phyloP scores from a whole-genome alignment of 192 early-diverging fungal genomes.

The Entomortierella lignicola region DNA sequence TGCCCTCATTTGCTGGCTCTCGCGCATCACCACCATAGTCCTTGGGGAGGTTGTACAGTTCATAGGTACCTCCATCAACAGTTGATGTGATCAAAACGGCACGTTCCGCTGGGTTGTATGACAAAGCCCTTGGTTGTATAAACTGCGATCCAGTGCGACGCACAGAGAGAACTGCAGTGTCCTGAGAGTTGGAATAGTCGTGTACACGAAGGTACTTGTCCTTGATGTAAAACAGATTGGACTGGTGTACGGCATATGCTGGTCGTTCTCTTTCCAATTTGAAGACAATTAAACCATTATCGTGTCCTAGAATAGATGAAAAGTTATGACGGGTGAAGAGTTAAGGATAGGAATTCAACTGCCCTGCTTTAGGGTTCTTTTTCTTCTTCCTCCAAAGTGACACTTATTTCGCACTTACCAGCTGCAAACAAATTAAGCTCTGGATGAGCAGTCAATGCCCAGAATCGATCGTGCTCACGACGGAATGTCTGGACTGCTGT shows the following conservation, averaged over 20 bases:
- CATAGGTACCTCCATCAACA: slow-evolving; percentile 90
- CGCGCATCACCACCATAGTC: slow-evolving; percentile 71
- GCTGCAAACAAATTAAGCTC: slow-evolving; percentile 96
- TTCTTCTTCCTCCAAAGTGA: too few relatives aligned
- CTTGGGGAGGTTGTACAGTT: slow-evolving; percentile 88
- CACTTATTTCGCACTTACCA: neutral
- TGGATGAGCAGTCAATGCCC: slow-evolving; percentile 96
- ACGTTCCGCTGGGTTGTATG: slow-evolving; percentile 95
- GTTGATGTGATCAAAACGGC: slow-evolving; percentile 88
- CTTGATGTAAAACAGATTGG: slow-evolving; percentile 88
- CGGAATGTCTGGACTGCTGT: slow-evolving; percentile 96
- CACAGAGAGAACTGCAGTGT: slow-evolving; percentile 82
- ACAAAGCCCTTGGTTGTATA: slow-evolving; percentile 82
- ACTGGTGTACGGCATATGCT: slow-evolving; percentile 86
- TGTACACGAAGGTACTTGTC: slow-evolving; percentile 86
- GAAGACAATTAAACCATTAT: slow-evolving; percentile 97
- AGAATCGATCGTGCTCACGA: slow-evolving; percentile 95
- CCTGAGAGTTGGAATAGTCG: slow-evolving; percentile 83
- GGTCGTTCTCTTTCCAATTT: slow-evolving; percentile 98
- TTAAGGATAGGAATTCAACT: too few relatives aligned
- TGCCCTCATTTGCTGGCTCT: slow-evolving; percentile 72
- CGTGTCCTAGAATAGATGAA: slow-evolving; percentile 76
- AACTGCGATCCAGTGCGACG: slow-evolving; percentile 80
- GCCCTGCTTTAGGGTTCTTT: too few relatives aligned
- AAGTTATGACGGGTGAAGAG: neutral